Percentiles rank a stretch among this genome's conserved stretches.
Evolutionary conservation across 768 basidiomycete species (phyloP).

Genomic region (Gymnopilus dilepis): DNA sequence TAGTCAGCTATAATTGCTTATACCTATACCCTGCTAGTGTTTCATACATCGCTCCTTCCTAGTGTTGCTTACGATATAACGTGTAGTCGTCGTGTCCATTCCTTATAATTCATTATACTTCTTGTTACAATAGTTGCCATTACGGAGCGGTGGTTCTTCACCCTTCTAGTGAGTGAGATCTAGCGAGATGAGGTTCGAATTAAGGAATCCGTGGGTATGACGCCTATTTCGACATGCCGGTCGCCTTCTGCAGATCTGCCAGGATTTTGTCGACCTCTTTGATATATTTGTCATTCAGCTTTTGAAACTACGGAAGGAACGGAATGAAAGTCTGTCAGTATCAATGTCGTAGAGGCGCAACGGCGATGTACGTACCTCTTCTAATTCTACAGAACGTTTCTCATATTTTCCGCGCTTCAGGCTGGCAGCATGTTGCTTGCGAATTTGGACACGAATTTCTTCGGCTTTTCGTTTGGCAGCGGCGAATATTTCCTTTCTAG

Average conservation of each 20-base stretch:
- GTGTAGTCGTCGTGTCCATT: neutral
- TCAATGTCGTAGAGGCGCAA: constrained; percentile 3
- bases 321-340: neutral
- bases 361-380: constrained; percentile 54
- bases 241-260: constrained; percentile 64
- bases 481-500: constrained; percentile 59
- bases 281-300: constrained; percentile 65
- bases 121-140: neutral
- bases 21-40: neutral
- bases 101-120: constrained; percentile 8
- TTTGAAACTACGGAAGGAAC: constrained; percentile 64
- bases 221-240: constrained; percentile 31
- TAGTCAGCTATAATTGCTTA: neutral
- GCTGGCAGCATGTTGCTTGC: constrained; percentile 69
- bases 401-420: constrained; percentile 72
- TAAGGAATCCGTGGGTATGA: neutral
- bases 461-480: constrained; percentile 70
- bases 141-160: neutral
- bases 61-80: constrained; percentile 3
- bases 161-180: neutral
- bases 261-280: constrained; percentile 72
- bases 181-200: neutral
- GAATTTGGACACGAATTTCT: constrained; percentile 75
- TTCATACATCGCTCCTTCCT: neutral
- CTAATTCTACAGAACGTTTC: constrained; percentile 72